Conservation (phyloP, 345 rosid genomes). For the Sisymbrium irio region DNA sequence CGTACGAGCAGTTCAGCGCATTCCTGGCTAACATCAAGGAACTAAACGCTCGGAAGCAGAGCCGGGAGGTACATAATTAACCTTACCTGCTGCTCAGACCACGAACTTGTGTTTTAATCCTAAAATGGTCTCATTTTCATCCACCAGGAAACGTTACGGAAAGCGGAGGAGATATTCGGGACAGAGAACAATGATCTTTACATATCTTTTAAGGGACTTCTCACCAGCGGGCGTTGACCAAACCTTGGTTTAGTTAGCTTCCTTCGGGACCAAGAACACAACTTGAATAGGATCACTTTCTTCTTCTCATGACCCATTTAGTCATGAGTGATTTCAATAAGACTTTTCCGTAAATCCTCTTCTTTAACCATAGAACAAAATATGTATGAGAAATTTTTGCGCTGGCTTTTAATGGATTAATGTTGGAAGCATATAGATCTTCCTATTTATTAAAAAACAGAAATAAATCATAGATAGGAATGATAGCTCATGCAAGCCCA, state of each 20-base stretch:
- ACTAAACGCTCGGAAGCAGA: conserved; percentile 84
- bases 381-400: neutral
- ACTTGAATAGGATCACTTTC: neutral
- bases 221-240: conserved; percentile 49
- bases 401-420: neutral
- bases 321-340: neutral
- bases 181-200: conserved; percentile 81
- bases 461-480: too few relatives aligned
- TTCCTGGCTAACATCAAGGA: conserved; percentile 90
- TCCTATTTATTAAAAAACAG: too few relatives aligned
- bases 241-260: neutral
- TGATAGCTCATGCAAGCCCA: neutral
- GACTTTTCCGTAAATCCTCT: neutral
- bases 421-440: too few relatives aligned
- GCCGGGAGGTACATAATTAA: conserved; percentile 59
- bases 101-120: neutral
- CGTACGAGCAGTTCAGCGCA: conserved; percentile 91
- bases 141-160: conserved; percentile 77
- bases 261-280: neutral
- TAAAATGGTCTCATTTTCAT: neutral
- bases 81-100: neutral
- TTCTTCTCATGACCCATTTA: neutral
- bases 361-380: neutral
- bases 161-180: conserved; percentile 92
- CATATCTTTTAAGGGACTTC: conserved; percentile 76